Evolutionary conservation across 2,329 filamentous ascomycete species (phyloP).

Genomic region (Mycosphaerella sp.): DNA sequence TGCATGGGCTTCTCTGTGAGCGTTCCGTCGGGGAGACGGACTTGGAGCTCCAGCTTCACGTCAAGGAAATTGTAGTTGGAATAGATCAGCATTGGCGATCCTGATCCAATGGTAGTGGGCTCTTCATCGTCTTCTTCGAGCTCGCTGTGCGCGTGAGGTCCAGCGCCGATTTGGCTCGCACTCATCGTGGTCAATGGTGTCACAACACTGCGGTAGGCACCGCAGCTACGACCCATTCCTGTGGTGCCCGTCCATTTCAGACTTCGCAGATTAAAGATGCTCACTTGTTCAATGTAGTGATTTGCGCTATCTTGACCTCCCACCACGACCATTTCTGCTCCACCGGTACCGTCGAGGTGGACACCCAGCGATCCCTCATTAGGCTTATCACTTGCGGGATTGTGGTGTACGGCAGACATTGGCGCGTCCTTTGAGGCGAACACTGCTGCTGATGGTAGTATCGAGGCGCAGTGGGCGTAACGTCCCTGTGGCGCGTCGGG

Average conservation of each 20-base stretch:
- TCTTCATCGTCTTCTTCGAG: constrained; percentile 37
- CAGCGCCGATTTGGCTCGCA: constrained; percentile 59
- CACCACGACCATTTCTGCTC: constrained; percentile 94
- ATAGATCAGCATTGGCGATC: constrained; percentile 82
- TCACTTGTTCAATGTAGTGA: constrained; percentile 98
- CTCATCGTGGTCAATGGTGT: constrained; percentile 67
- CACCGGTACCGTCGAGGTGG: constrained; percentile 81
- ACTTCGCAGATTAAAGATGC: constrained; percentile 92
- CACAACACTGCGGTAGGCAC: constrained; percentile 92
- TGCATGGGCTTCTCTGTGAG: constrained; percentile 86
- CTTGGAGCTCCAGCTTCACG: constrained; percentile 89
- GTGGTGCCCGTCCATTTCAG: constrained; percentile 93
- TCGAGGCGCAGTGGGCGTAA: constrained; percentile 93
- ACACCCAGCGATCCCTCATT: constrained; percentile 86
- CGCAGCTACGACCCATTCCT: constrained; percentile 81
- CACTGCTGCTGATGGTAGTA: constrained; percentile 77
- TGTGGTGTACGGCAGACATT: constrained; percentile 81
- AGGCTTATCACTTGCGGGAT: constrained; percentile 71
- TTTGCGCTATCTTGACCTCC: constrained; percentile 97
- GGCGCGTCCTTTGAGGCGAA: constrained; percentile 82
- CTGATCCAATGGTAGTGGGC: constrained; percentile 34
- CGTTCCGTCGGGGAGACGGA: constrained; percentile 75
- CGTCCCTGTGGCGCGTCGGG: constrained; percentile 82
- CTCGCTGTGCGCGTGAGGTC: constrained; percentile 39
- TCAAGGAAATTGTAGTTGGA: constrained; percentile 99